Conservation (phyloP, 148 eudicot genomes). For the Suaeda aralocaspica region DNA sequence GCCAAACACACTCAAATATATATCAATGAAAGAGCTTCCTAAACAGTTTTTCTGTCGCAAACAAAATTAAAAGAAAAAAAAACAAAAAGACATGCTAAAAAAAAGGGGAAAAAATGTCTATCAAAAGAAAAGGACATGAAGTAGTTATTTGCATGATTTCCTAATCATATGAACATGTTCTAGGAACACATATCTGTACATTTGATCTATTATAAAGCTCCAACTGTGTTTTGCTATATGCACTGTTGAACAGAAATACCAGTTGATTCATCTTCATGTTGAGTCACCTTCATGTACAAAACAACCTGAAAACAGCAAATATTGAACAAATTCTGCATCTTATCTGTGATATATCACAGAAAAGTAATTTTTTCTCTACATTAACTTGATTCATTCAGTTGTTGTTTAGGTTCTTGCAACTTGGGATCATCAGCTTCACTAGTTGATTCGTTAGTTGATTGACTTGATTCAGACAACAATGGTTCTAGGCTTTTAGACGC, state of each 20-base stretch:
- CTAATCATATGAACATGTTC: neutral
- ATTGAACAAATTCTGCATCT: neutral
- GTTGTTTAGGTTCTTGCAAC: constrained; percentile 24
- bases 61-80: too few relatives aligned
- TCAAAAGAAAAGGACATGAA: neutral
- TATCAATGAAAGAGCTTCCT: too few relatives aligned
- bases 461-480: too few relatives aligned
- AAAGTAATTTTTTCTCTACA: neutral
- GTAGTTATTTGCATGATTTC: neutral
- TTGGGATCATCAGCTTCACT: constrained; percentile 12
- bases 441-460: constrained; percentile 27
- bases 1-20: too few relatives aligned
- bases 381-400: constrained; percentile 34
- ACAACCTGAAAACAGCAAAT: constrained; percentile 14
- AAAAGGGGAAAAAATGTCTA: too few relatives aligned
- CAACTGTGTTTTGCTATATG: constrained; percentile 9
- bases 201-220: constrained; percentile 15
- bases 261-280: constrained; percentile 6
- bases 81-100: too few relatives aligned
- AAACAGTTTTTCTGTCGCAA: too few relatives aligned
- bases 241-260: constrained; percentile 11
- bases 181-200: constrained; percentile 22
- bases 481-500: constrained; percentile 30
- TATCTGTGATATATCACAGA: neutral
- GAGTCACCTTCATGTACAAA: constrained; percentile 18